A percentile compares a stretch with the other conserved stretches of the same genome.
phyloP scores from a whole-genome alignment of 1,284 basidiomycete genomes.

The Sanghuangporus sanghuang region DNA sequence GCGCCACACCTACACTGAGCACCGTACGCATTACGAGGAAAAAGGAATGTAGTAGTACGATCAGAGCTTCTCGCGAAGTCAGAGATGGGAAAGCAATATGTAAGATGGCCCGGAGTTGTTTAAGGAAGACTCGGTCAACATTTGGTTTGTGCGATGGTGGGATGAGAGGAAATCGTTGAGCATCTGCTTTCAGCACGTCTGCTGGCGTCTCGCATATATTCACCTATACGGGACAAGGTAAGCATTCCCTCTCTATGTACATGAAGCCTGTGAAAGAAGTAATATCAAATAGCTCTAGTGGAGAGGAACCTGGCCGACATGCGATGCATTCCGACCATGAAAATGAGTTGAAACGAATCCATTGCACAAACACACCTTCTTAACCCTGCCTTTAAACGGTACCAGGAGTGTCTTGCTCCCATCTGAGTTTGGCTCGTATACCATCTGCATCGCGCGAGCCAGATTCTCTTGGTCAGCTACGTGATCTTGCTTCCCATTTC shows the following conservation, averaged over 20 bases:
- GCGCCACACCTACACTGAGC: slow-evolving; percentile 83
- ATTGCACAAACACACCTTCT: slow-evolving; percentile 40
- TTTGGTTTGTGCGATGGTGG: slow-evolving; percentile 52
- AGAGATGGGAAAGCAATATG: slow-evolving; percentile 73
- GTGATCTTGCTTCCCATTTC: not conserved
- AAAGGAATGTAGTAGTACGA: slow-evolving; percentile 78
- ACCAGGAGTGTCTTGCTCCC: slow-evolving; percentile 63
- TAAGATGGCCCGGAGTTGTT: slow-evolving; percentile 74
- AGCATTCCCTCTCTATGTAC: slow-evolving; percentile 5
- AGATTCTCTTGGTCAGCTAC: slow-evolving; percentile 36
- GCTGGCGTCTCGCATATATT: slow-evolving; percentile 36
- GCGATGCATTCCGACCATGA: too few species aligned
- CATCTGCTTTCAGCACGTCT: slow-evolving; percentile 41
- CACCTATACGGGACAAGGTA: slow-evolving; percentile 28
- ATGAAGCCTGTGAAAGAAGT: not conserved
- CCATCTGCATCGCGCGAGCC: slow-evolving; percentile 44
- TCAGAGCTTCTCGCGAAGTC: slow-evolving; percentile 70
- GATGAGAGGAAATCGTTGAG: slow-evolving; percentile 49
- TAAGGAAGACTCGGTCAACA: slow-evolving; percentile 76
- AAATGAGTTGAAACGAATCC: not conserved
- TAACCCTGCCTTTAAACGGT: slow-evolving; percentile 56
- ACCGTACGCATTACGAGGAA: slow-evolving; percentile 88
- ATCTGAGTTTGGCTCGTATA: slow-evolving; percentile 50
- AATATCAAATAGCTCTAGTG: not conserved
- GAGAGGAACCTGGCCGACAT: too few species aligned